Evolutionary conservation across 768 basidiomycete species (phyloP), one percentile per base, ranked within the genome.

Genomic region (Tylopilus rubrobrunneus): DNA sequence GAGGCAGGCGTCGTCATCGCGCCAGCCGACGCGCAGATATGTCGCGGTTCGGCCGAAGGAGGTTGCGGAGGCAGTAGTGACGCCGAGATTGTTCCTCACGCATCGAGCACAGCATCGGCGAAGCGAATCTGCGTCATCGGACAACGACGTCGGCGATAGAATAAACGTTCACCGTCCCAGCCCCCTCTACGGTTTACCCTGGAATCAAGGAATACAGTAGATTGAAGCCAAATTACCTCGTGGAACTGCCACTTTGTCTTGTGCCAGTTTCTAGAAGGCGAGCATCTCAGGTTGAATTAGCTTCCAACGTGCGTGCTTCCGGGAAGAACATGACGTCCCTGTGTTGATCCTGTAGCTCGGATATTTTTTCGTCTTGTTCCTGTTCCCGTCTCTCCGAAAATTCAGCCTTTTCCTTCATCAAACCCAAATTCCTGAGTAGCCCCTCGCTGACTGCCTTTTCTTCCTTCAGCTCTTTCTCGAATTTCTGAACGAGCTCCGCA

Each of bases 301-400:
- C 23, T 33, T 15, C 28, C 27, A 25, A 9, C 42, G 78, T 77
- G 62, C 85, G 82, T 39, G 92, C 86, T 66, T 96, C 92, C 51
- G 98, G 67, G 70, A 84, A 93, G 70, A 96, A 92, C 93, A 98
- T 95, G 45, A 98, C 75, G 73, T 98, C 96, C 60, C 92, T 76
- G 23, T 97, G 73, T 62, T 96, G 90, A 52, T 98, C 96, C 67
- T 93, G 84, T 56, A 97, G 71, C 40, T 92, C 92, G 39, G 73
- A 72, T 48, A 95, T 81, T 67, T 85, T 84, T 29, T 57, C 67
- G 21, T 74, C 69, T 40, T 78, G 76, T 17, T 74, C 77, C 28
- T 73, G 73, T 54, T 78, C 83, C 61, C 85, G 83, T 59, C 68
- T 72, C 37, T 87, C 82, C 2, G 77, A 75, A 29, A 72, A 63